Conservation (phyloP, 1,139 yeast genomes). For the Zygoascus hellenicus region DNA sequence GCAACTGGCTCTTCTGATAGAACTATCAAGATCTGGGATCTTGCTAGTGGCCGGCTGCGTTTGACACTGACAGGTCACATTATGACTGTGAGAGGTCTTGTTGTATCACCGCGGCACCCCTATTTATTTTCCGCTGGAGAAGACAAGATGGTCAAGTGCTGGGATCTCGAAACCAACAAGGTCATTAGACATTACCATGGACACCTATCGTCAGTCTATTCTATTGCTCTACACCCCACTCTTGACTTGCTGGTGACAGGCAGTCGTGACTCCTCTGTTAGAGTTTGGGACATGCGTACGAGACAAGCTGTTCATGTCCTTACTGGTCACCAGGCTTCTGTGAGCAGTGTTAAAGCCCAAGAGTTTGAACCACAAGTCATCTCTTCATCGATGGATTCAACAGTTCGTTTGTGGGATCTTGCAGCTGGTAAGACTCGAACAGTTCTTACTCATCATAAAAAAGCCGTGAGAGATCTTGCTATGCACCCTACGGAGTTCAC, state of each 20-base stretch:
- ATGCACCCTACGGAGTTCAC: constrained; percentile 70
- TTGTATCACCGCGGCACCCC: constrained; percentile 69
- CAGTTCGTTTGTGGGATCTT: constrained; percentile 84
- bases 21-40: constrained; percentile 87
- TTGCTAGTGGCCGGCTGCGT: constrained; percentile 63
- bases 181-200: constrained; percentile 89
- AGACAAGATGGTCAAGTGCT: constrained; percentile 90
- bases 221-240: constrained; percentile 81
- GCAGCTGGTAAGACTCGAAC: constrained; percentile 57
- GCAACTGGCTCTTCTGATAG: constrained; percentile 88
- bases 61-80: constrained; percentile 85
- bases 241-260: constrained; percentile 83
- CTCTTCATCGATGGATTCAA: constrained; percentile 78
- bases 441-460: constrained; percentile 75
- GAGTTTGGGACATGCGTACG: constrained; percentile 92
- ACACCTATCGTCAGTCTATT: constrained; percentile 83
- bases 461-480: constrained; percentile 69
- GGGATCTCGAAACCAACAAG: constrained; percentile 88
- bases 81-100: constrained; percentile 79
- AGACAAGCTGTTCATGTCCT: constrained; percentile 69
- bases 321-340: constrained; percentile 74
- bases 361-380: constrained; percentile 79
- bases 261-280: constrained; percentile 79
- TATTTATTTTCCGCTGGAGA: constrained; percentile 90
- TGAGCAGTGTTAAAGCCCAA: constrained; percentile 63